Evolutionary conservation across 1,139 yeast species (phyloP), one percentile per base, ranked within the genome.

Genomic region (Waltiozyma solani): DNA sequence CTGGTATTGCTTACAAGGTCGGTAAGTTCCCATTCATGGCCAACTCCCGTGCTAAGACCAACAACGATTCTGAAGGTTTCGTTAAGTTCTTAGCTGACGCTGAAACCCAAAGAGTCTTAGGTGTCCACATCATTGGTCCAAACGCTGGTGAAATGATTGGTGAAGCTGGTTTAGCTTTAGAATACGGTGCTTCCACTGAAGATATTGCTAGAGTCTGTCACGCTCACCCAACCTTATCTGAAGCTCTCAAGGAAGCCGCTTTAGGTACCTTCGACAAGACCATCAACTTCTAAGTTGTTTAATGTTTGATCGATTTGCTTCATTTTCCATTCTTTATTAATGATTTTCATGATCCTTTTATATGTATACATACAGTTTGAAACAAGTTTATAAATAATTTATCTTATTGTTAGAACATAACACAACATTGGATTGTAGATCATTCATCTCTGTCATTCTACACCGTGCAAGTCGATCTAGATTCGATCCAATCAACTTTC

Each of bases 71-170:
- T 42, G 98, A 93, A 53, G 99, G 99, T 44, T 84, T 89, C 54
- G 98, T 91, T 58, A 93, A 93, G 73, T 79, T 91, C 62, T 64
- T 93, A 49, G 89, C 95, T 48, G 98, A 93, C 63, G 91, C 95
- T 56, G 96, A 91, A 66, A 89, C 98, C 46, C 96, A 93, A 68
- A 79, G 98, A 62, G 76, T 93, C 34, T 72, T 93, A 53, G 99
- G 98, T 63, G 91, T 85, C 48, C 99, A 93, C 69, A 91, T 93
- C 62, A 81, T 89, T 53, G 98, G 98, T 54, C 85, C 98, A 53
- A 86, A 85, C 59, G 99, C 99, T 43, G 98, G 99, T 67, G 99
- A 93, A 73, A 86, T 93, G 96, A 91, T 93, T 61, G 97, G 95
- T 50, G 98, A 93, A 70, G 97, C 89, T 46, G 95, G 95, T 51